Evolutionary conservation across 441 rosid species (phyloP), one percentile per base, ranked within the genome.

Genomic region (Euphorbia corollata): DNA sequence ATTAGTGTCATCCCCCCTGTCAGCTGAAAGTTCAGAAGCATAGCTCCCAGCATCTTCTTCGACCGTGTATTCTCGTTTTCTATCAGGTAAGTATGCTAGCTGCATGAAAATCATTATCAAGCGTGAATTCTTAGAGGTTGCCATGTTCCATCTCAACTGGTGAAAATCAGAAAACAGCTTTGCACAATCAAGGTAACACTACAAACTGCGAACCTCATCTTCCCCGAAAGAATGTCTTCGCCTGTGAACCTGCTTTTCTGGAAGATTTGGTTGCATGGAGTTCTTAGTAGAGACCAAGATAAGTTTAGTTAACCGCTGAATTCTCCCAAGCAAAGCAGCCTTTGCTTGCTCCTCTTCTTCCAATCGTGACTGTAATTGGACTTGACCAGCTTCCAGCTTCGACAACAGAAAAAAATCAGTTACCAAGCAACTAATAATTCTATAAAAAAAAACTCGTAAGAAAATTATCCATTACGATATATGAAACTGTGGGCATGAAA

Each of bases 291-390:
- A 94, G 68, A 94, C 99, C 85, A 94, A 78, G 70, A 94, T 94
- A 48, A 94, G 82, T 78, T 91, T 89, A 32, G 97, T 91, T 73
- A 91, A 71, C 30, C 96, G 87, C 79, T 94, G 99, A 76, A 94
- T 94, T 82, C 97, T 86, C 76, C 99, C 91, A 89, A 94, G 81
- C 70, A 94, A 77, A 54, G 99, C 99, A 72, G 91, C 96, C 84
- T 94, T 94, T 50, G 84, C 99, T 79, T 89, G 85, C 71, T 94
- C 99, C 74, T 94, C 97, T 61, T 91, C 97, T 71, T 94, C 99
- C 71, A 94, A 75, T 80, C 97, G 80, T 73, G 94, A 85, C 80
- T 77, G 99, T 69, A 88, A 76, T 75, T 94, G 89, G 74, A 91
- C 94, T 74, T 91, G 92, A 72, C 89, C 91, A 64, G 86, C 93